These are phyloP conservation scores for Sparassis latifolia DNA, from an alignment of 1,284 basidiomycete species.

Conservation along the genomic window DNA sequence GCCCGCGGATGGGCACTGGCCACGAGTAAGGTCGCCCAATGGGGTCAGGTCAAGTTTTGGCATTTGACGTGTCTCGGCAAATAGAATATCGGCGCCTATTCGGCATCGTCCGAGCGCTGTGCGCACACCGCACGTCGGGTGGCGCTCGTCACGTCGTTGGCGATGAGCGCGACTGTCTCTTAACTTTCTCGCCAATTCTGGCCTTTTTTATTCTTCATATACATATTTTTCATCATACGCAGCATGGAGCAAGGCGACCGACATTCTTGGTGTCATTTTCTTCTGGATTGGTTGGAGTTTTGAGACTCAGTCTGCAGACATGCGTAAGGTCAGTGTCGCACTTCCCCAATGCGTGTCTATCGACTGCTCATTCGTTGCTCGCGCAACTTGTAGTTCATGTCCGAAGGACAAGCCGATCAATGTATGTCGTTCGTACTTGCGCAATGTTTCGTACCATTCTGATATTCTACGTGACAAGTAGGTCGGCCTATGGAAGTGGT, in stretches of 20 bases:
- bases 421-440: slow-evolving; percentile 22
- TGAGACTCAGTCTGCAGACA: slow-evolving; percentile 58
- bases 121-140: no score
- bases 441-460: background rate
- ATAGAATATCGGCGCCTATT: no score
- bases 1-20: no score
- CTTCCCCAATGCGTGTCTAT: background rate
- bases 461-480: slow-evolving; percentile 13
- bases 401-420: slow-evolving; percentile 47
- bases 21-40: no score
- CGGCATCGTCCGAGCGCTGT: no score
- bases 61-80: no score
- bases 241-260: slow-evolving; percentile 53
- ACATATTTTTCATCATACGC: slow-evolving; percentile 35
- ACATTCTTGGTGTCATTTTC: slow-evolving; percentile 65
- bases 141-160: no score
- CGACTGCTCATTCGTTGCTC: background rate
- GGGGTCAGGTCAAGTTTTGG: no score
- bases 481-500: slow-evolving; percentile 54
- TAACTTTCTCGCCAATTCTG: no score
- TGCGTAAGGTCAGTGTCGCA: slow-evolving; percentile 47
- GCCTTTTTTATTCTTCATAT: no score
- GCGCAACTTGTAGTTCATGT: slow-evolving; percentile 36
- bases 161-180: no score
- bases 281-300: slow-evolving; percentile 58